phyloP scores from a whole-genome alignment of 768 basidiomycete species.

The Tulasnella sp. region DNA sequence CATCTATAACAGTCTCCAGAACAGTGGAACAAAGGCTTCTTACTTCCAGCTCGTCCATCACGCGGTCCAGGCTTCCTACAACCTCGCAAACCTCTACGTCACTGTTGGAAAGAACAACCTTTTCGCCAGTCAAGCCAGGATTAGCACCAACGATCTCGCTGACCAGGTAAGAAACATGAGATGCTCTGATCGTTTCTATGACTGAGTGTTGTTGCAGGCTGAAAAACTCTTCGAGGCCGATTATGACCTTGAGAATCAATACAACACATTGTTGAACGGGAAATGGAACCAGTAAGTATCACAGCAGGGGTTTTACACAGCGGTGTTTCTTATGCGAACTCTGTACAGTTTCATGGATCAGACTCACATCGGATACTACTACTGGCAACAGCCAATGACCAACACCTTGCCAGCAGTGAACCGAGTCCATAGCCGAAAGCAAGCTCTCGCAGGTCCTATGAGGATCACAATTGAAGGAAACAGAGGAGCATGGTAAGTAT shows the following conservation, averaged over 20 bases:
- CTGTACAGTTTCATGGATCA: constrained; percentile 50
- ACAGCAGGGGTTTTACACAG: background rate
- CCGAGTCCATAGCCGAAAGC: constrained; percentile 41
- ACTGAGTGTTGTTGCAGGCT: background rate
- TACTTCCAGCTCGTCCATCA: constrained; percentile 65
- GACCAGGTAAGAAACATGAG: constrained; percentile 30
- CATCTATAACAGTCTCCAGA: constrained; percentile 42
- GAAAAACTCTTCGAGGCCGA: constrained; percentile 47
- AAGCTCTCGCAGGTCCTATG: constrained; percentile 49
- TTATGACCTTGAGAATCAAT: constrained; percentile 45
- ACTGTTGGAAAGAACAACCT: constrained; percentile 48
- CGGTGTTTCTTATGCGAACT: constrained; percentile 8
- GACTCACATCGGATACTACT: constrained; percentile 49
- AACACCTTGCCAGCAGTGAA: constrained; percentile 46
- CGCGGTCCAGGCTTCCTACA: constrained; percentile 45
- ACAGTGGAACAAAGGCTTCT: constrained; percentile 36
- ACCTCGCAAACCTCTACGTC: constrained; percentile 45
- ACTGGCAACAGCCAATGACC: constrained; percentile 58
- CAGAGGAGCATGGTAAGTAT: constrained; percentile 41
- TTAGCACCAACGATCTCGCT: constrained; percentile 46
- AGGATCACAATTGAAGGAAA: constrained; percentile 49
- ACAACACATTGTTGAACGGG: constrained; percentile 39
- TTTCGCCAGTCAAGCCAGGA: constrained; percentile 47
- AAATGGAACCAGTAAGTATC: constrained; percentile 50
- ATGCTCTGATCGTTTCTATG: background rate